These are phyloP conservation scores for Fusarium stilboides DNA, from an alignment of 2,329 filamentous ascomycete species.

Conservation along the genomic window DNA sequence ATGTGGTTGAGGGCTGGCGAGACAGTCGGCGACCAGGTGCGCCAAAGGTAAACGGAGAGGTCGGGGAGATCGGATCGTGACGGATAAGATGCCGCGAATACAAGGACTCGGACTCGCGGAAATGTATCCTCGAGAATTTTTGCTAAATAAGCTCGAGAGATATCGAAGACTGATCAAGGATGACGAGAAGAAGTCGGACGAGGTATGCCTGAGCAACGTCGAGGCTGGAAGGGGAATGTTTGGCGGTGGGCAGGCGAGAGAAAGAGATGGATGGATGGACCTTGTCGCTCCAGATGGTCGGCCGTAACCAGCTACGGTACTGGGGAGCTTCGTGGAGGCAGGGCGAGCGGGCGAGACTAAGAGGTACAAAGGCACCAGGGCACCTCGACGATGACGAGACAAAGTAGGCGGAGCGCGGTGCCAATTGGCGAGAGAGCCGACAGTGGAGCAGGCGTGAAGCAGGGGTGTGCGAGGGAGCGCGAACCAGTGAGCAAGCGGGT, in stretches of 20 bases:
- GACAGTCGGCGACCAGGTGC: slow-evolving; percentile 34
- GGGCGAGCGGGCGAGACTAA: slow-evolving; percentile 47
- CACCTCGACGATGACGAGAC: slow-evolving; percentile 51
- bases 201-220: slow-evolving; percentile 35
- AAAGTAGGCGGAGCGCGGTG: slow-evolving; percentile 44
- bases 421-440: slow-evolving; percentile 48
- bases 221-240: slow-evolving; percentile 45
- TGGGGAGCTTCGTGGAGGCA: slow-evolving; percentile 46
- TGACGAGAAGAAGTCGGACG: slow-evolving; percentile 27
- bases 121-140: slow-evolving; percentile 11
- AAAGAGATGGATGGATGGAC: slow-evolving; percentile 44
- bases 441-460: slow-evolving; percentile 43
- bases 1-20: slow-evolving; percentile 39
- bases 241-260: slow-evolving; percentile 45
- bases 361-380: slow-evolving; percentile 46
- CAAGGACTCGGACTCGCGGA: slow-evolving; percentile 12
- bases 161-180: slow-evolving; percentile 3
- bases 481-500: slow-evolving; percentile 39
- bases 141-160: slow-evolving; percentile 8
- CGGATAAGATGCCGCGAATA: slow-evolving; percentile 23
- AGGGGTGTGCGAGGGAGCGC: slow-evolving; percentile 43
- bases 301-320: slow-evolving; percentile 40
- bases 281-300: slow-evolving; percentile 43
- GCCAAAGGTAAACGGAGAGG: slow-evolving; percentile 39
- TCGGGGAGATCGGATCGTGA: slow-evolving; percentile 39